Conservation (phyloP, 2,329 filamentous ascomycete species). For the Plectosphaerella plurivora region DNA sequence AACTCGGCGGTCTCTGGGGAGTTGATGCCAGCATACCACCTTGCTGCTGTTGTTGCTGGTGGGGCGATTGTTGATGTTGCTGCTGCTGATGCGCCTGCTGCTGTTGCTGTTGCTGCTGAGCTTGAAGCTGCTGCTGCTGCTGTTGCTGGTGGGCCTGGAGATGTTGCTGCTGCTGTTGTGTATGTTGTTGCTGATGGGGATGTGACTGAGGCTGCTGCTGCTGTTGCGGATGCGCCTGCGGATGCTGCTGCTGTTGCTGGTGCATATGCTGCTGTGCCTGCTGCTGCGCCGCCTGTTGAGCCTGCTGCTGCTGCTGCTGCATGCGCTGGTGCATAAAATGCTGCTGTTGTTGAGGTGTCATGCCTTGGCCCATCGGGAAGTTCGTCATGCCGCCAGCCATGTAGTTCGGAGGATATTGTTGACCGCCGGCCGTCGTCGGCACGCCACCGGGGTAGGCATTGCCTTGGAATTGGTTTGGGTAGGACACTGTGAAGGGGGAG, state of each 20-base stretch:
- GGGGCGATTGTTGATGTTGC: slow-evolving; percentile 16
- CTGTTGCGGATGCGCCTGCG: slow-evolving; percentile 18
- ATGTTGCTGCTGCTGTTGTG: slow-evolving; percentile 22
- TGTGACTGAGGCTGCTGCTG: slow-evolving; percentile 22
- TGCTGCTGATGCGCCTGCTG: slow-evolving; percentile 17
- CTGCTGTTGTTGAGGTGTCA: slow-evolving; percentile 41
- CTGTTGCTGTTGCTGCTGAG: slow-evolving; percentile 20
- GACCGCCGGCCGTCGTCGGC: slow-evolving; percentile 42
- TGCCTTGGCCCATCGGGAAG: slow-evolving; percentile 51
- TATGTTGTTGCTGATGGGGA: slow-evolving; percentile 16
- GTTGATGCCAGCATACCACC: slow-evolving; percentile 18
- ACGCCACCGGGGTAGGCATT: slow-evolving; percentile 52
- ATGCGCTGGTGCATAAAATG: slow-evolving; percentile 19
- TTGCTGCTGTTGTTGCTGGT: slow-evolving; percentile 5
- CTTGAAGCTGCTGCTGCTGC: slow-evolving; percentile 27
- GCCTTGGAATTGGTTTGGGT: slow-evolving; percentile 53
- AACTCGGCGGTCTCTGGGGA: slow-evolving; percentile 27
- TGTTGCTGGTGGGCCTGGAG: slow-evolving; percentile 26
- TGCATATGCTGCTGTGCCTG: slow-evolving; percentile 17
- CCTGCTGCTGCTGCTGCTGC: slow-evolving; percentile 29
- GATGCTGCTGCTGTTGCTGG: slow-evolving; percentile 3
- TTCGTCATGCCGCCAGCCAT: slow-evolving; percentile 42
- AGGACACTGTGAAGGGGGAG: slow-evolving; percentile 40
- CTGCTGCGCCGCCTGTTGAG: slow-evolving; percentile 14
- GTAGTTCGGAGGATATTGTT: slow-evolving; percentile 47